A percentile compares a stretch with the other conserved stretches of the same genome.
phyloP scores from a whole-genome alignment of 371 early-diverging fungal genomes.

The Mucor mucedo region DNA sequence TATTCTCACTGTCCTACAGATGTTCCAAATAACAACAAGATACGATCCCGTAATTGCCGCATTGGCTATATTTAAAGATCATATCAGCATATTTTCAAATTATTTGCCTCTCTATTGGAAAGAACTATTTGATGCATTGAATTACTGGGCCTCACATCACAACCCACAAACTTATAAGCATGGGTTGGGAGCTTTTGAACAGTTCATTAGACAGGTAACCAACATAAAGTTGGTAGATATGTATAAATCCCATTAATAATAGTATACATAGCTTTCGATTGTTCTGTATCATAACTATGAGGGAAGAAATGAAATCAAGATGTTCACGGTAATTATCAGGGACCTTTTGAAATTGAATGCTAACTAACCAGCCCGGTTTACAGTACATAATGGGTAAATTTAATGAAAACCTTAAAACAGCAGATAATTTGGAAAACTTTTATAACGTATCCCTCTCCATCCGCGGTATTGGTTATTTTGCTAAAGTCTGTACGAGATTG shows the following conservation, averaged over 20 bases:
- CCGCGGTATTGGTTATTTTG: slow-evolving; percentile 74
- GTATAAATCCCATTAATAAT: too few species aligned
- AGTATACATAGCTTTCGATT: slow-evolving; percentile 6
- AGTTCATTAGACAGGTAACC: slow-evolving; percentile 5
- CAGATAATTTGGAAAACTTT: slow-evolving; percentile 52
- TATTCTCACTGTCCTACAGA: background rate
- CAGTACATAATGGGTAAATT: slow-evolving; percentile 64
- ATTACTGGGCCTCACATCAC: slow-evolving; percentile 51
- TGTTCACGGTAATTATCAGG: slow-evolving; percentile 26
- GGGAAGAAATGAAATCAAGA: slow-evolving; percentile 23
- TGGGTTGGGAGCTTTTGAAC: slow-evolving; percentile 20
- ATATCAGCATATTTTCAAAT: slow-evolving; percentile 53
- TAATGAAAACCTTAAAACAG: slow-evolving; percentile 39
- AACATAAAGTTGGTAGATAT: too few species aligned
- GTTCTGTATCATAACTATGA: slow-evolving; percentile 18
- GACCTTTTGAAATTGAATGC: background rate
- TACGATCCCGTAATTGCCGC: slow-evolving; percentile 50
- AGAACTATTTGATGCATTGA: slow-evolving; percentile 50
- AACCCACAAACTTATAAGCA: slow-evolving; percentile 35
- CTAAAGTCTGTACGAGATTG: slow-evolving; percentile 60
- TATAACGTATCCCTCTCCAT: slow-evolving; percentile 63
- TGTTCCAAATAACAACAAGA: background rate
- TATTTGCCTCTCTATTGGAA: slow-evolving; percentile 49
- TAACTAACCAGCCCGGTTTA: background rate
- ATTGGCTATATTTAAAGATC: slow-evolving; percentile 58